These are phyloP conservation scores for Trichosporon sp. DNA, from an alignment of 1,284 basidiomycete genomes.

Conservation along the genomic window DNA sequence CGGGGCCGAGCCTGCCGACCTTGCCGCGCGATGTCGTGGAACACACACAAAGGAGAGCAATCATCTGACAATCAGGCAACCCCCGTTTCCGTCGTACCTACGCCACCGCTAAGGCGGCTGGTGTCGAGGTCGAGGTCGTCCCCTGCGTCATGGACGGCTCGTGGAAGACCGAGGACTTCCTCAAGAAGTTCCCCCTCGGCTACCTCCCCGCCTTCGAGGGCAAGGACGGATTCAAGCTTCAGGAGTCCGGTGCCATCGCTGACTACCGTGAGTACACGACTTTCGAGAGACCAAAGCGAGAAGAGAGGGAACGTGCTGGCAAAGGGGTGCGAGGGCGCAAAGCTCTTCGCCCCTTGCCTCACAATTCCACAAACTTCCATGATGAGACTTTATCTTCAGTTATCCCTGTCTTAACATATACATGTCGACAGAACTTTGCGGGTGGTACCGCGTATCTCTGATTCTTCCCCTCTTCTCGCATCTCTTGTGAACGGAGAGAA, in stretches of 20 bases:
- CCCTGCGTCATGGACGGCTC: conserved; percentile 60
- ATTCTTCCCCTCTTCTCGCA: conserved; percentile 32
- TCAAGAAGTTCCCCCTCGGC: conserved; percentile 76
- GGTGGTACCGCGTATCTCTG: conserved; percentile 59
- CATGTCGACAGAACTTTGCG: conserved; percentile 65
- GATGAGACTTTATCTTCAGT: conserved; percentile 60
- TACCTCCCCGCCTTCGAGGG: conserved; percentile 83
- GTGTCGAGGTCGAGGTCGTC: conserved; percentile 68
- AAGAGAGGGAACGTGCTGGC: neutral
- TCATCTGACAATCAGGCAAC: conserved; percentile 44
- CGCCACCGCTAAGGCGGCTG: conserved; percentile 71
- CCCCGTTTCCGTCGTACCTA: conserved; percentile 63
- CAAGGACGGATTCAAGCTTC: conserved; percentile 73
- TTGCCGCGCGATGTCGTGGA: neutral
- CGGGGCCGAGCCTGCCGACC: conserved; percentile 11
- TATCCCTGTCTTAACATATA: conserved; percentile 68
- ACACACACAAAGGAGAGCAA: neutral
- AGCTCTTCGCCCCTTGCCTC: neutral
- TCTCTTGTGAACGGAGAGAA: neutral
- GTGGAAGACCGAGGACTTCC: conserved; percentile 74
- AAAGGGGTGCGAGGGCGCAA: neutral
- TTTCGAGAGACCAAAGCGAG: conserved; percentile 20
- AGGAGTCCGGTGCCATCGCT: conserved; percentile 79
- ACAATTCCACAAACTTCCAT: conserved; percentile 28
- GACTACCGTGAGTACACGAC: conserved; percentile 74